Base-by-base conservation (phyloP, 306 rosid species). In the Abrus precatorius region DNA sequence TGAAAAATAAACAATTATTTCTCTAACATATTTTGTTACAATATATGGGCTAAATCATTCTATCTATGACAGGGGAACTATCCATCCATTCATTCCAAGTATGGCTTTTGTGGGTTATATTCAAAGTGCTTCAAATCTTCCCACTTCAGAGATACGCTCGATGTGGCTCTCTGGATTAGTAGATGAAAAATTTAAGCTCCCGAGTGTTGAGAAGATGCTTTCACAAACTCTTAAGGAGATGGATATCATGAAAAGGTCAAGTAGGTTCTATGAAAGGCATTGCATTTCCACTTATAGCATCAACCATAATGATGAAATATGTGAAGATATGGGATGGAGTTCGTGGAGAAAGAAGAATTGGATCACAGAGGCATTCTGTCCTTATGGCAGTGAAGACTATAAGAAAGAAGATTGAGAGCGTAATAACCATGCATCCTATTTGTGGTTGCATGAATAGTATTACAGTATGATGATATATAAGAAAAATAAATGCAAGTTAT, bases 51-150 rank as follows among this genome's bases (percentile, higher is more conserved):
- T 4, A 9, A 69, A 7, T 55, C 8, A n/a, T 50, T 83, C 54
- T 43, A 14, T 77, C 52, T 50, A 14, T 59, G 59, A 59, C 84
- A 92, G 97, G 85, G 91, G 97, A 55, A 92, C 93, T 0, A 85
- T 92, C 30, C 92, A 89, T 86, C 97, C 97, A 34, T 38, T 92
- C 86, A 88, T 92, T 82, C 97, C 94, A 55, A 92, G 83, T 82
- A 90, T 92, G 92, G 94, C 92, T 5, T 90, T 92, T 78, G 77
- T 90, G 61, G 97, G 97, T 33, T 92, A 92, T 30, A 14, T 92
- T 1, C 92, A 90, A 83, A 92, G 95, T 43, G 83, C 89, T 62
- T 45, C 97, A 52, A 92, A 90, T 68, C 95, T 92, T 50, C 89
- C 82, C 56, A 34, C 95, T 1, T 84, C 95, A 1, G 97, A 92